Percentiles rank a stretch among this genome's conserved stretches.
Conservation (phyloP, 192 early-diverging fungal species). For the Borealophlyctis nickersoniae region DNA sequence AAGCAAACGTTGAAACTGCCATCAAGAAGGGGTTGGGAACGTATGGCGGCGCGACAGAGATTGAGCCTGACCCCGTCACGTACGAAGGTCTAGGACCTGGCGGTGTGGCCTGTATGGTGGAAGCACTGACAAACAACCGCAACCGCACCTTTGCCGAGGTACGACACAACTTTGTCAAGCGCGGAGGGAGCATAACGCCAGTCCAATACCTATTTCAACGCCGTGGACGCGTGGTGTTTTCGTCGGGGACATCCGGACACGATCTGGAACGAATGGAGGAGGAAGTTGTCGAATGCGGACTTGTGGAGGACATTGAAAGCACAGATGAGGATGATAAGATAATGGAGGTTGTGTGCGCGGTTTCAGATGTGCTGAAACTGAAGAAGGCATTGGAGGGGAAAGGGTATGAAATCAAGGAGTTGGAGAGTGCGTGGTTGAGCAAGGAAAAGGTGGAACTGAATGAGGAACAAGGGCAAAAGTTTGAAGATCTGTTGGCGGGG, state of each 20-base stretch:
- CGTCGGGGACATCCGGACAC: slow-evolving; percentile 33
- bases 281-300: slow-evolving; percentile 59
- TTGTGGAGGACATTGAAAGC: slow-evolving; percentile 54
- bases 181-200: slow-evolving; percentile 54
- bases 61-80: slow-evolving; percentile 41
- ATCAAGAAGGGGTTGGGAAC: slow-evolving; percentile 49
- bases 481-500: slow-evolving; percentile 48
- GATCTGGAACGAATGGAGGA: slow-evolving; percentile 38
- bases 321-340: slow-evolving; percentile 18
- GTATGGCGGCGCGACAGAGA: slow-evolving; percentile 40
- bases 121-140: slow-evolving; percentile 59
- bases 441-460: slow-evolving; percentile 39
- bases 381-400: slow-evolving; percentile 37
- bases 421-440: slow-evolving; percentile 57
- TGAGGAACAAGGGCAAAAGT: slow-evolving; percentile 42
- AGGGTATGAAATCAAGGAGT: slow-evolving; percentile 55
- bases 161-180: slow-evolving; percentile 54
- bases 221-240: slow-evolving; percentile 58
- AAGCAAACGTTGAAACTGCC: slow-evolving; percentile 67
- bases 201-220: slow-evolving; percentile 70
- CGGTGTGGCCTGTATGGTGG: slow-evolving; percentile 61
- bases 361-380: slow-evolving; percentile 47
- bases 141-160: slow-evolving; percentile 63
- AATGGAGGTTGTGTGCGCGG: slow-evolving; percentile 59
- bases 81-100: slow-evolving; percentile 67